A percentile compares a stretch with the other conserved stretches of the same genome.
These are phyloP conservation scores for Fusarium ramigenum DNA, from an alignment of 2,329 filamentous ascomycete species.

Conservation along the genomic window DNA sequence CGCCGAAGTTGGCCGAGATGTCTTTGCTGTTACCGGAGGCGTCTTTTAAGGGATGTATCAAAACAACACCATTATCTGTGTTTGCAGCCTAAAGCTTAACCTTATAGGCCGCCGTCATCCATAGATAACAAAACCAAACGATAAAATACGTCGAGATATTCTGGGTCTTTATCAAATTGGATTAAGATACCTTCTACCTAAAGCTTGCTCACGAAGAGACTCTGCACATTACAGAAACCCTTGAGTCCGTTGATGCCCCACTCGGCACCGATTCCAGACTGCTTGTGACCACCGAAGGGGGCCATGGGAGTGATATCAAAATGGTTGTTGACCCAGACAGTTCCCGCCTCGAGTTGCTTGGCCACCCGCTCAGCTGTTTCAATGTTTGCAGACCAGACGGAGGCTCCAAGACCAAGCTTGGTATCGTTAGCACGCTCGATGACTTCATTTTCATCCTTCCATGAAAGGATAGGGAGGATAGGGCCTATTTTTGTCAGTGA, in stretches of 20 bases:
- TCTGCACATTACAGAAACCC: slow-evolving; percentile 44
- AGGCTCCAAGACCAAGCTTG: slow-evolving; percentile 63
- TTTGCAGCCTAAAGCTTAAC: too few relatives aligned
- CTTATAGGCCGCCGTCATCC: too few relatives aligned
- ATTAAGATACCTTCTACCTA: background rate
- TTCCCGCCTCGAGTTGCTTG: slow-evolving; percentile 63
- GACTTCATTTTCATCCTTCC: slow-evolving; percentile 69
- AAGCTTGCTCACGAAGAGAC: slow-evolving; percentile 33
- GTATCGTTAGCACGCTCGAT: slow-evolving; percentile 64
- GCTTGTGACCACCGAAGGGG: slow-evolving; percentile 56
- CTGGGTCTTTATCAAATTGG: background rate
- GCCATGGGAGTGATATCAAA: slow-evolving; percentile 54
- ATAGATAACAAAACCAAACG: too few relatives aligned
- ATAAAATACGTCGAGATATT: background rate
- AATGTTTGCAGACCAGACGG: slow-evolving; percentile 64
- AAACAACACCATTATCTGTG: background rate
- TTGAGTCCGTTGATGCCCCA: slow-evolving; percentile 53
- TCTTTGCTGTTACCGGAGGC: background rate
- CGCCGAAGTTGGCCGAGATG: background rate
- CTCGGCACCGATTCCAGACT: slow-evolving; percentile 55
- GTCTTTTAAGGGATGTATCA: background rate
- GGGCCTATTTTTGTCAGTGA: slow-evolving; percentile 48
- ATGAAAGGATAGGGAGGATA: slow-evolving; percentile 69
- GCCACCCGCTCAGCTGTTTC: slow-evolving; percentile 61
- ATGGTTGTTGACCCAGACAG: slow-evolving; percentile 68